Evolutionary conservation across 129 eudicot genomes (phyloP).

Genomic region (Gnaphalium uliginosum): DNA sequence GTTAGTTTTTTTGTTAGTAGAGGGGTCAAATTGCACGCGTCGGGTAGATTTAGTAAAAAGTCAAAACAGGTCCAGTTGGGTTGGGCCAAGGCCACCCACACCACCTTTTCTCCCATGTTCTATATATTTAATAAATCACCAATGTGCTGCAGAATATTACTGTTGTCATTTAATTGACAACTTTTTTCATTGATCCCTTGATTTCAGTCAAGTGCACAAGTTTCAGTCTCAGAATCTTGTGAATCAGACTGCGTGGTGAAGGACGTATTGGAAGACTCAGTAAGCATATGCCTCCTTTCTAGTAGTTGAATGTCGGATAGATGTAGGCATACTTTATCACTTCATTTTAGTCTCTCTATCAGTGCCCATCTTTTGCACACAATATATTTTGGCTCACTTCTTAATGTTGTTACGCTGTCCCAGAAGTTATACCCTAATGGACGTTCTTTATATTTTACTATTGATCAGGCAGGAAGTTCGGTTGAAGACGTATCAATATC

Average conservation of each 20-base stretch:
- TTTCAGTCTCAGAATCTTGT: slow-evolving; percentile 6
- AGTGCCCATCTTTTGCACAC: not conserved
- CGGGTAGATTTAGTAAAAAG: no score
- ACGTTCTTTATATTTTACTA: not conserved
- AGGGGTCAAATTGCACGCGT: no score
- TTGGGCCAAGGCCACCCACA: no score
- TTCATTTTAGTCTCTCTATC: not conserved
- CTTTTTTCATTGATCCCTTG: not conserved
- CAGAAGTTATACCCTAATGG: not conserved
- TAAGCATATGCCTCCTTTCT: slow-evolving; percentile 4
- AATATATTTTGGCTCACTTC: not conserved
- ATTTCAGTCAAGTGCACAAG: slow-evolving; percentile 17
- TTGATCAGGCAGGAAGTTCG: slow-evolving; percentile 34
- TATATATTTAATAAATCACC: no score
- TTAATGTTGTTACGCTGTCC: not conserved
- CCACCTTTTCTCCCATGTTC: no score
- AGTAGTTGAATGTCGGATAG: not conserved
- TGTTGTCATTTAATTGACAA: not conserved
- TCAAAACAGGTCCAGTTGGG: no score
- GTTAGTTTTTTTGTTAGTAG: slow-evolving; percentile 16
- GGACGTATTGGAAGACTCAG: slow-evolving; percentile 18
- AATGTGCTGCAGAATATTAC: not conserved
- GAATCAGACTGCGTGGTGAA: slow-evolving; percentile 17
- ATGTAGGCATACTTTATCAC: not conserved
- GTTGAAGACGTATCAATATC: slow-evolving; percentile 14